phyloP scores from a whole-genome alignment of 2,329 filamentous ascomycete genomes.

The Trichothecium roseum region DNA sequence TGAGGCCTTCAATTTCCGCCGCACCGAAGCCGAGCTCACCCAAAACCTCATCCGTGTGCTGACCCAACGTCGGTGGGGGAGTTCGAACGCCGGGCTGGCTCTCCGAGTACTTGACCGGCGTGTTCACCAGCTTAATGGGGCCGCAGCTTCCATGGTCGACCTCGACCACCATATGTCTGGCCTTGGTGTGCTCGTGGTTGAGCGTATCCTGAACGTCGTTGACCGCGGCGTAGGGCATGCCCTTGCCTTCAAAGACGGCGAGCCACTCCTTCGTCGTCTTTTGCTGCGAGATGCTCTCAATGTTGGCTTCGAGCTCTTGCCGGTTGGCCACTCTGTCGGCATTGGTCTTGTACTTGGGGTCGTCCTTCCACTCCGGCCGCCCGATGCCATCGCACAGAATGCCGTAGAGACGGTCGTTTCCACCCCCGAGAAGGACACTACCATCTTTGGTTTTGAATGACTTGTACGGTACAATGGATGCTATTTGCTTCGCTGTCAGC shows the following conservation, averaged over 20 bases:
- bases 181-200: conserved; percentile 73
- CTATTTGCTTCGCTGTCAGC: conserved; percentile 26
- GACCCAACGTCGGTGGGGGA: conserved; percentile 73
- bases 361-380: conserved; percentile 47
- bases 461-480: conserved; percentile 94
- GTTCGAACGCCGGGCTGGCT: conserved; percentile 65
- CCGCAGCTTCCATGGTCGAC: conserved; percentile 77
- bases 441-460: conserved; percentile 68
- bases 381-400: conserved; percentile 52
- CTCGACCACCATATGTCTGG: conserved; percentile 82
- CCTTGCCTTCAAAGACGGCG: conserved; percentile 73
- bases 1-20: conserved; percentile 51
- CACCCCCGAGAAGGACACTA: conserved; percentile 60
- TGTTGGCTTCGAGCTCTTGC: conserved; percentile 64
- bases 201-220: conserved; percentile 85
- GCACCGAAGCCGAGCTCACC: conserved; percentile 47
- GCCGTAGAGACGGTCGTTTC: conserved; percentile 61
- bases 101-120: conserved; percentile 87
- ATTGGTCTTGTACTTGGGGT: conserved; percentile 51
- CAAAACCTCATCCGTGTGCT: conserved; percentile 77
- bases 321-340: conserved; percentile 58
- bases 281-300: conserved; percentile 63
- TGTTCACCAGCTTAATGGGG: conserved; percentile 81
- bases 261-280: conserved; percentile 87
- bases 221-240: conserved; percentile 85